A percentile compares a stretch with the other conserved stretches of the same genome.
phyloP scores from a whole-genome alignment of 73 alveolate species.

The Durusdinium trenchii region DNA sequence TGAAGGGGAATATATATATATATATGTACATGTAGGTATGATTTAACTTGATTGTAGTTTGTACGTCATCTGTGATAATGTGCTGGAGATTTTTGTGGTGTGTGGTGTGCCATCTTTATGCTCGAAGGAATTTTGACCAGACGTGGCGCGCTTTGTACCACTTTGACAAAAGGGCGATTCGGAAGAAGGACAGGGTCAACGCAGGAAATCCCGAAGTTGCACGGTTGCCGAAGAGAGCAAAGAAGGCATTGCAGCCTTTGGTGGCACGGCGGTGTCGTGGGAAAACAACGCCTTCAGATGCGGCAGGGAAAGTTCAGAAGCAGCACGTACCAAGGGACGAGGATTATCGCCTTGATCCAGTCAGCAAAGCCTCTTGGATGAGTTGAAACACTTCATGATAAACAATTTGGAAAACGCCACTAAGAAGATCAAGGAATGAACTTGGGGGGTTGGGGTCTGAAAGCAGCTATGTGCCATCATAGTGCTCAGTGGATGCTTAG shows the following conservation, averaged over 20 bases:
- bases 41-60: not conserved
- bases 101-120: not conserved
- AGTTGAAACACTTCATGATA: no score
- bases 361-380: not conserved
- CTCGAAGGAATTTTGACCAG: slow-evolving; percentile 18
- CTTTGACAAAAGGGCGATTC: not conserved
- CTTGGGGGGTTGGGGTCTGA: no score
- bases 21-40: not conserved
- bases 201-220: no score
- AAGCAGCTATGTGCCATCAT: no score
- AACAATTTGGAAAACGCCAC: no score
- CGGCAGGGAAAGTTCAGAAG: no score
- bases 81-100: not conserved
- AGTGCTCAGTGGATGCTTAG: no score
- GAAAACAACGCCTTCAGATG: no score
- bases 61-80: not conserved
- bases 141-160: slow-evolving; percentile 1
- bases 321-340: not conserved
- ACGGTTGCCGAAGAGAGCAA: no score
- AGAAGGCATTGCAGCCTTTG: no score
- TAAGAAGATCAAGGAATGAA: no score
- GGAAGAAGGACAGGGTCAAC: not conserved
- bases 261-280: no score
- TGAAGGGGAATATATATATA: not conserved
- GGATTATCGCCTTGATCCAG: not conserved